phyloP scores from a whole-genome alignment of 75 land plant genomes.

The Sequoiadendron giganteum region DNA sequence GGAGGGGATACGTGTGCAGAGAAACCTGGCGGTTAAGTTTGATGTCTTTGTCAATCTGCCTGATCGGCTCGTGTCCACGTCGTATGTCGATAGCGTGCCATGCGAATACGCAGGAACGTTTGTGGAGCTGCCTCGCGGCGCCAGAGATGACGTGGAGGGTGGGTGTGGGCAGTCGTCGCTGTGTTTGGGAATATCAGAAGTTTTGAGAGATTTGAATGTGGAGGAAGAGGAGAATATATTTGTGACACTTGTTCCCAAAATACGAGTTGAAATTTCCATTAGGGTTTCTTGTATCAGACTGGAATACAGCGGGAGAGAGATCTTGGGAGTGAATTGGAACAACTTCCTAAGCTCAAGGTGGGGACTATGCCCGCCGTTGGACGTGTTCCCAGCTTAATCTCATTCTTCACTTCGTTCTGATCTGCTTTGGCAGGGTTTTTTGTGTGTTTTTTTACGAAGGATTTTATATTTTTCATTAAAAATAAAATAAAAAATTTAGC shows the following conservation, averaged over 20 bases:
- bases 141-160: background rate
- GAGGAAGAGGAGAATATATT: background rate
- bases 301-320: background rate
- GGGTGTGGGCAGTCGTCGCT: conserved; percentile 30
- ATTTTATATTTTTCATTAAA: too few species aligned
- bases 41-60: conserved; percentile 53
- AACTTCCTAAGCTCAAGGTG: too few species aligned
- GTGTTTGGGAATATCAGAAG: conserved; percentile 19
- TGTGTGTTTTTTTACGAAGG: too few species aligned
- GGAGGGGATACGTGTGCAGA: conserved; percentile 31
- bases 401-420: too few species aligned
- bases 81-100: conserved; percentile 7
- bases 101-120: conserved; percentile 56
- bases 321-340: too few species aligned
- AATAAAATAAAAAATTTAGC: too few species aligned
- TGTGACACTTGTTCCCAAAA: background rate
- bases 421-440: too few species aligned
- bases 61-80: conserved; percentile 16
- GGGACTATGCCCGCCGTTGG: too few species aligned
- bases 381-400: too few species aligned
- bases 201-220: conserved; percentile 2
- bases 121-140: conserved; percentile 47
- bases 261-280: background rate
- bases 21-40: conserved; percentile 35
- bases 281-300: background rate